Conservation (phyloP, 1,139 yeast species). For the Zygoascus sp. region DNA sequence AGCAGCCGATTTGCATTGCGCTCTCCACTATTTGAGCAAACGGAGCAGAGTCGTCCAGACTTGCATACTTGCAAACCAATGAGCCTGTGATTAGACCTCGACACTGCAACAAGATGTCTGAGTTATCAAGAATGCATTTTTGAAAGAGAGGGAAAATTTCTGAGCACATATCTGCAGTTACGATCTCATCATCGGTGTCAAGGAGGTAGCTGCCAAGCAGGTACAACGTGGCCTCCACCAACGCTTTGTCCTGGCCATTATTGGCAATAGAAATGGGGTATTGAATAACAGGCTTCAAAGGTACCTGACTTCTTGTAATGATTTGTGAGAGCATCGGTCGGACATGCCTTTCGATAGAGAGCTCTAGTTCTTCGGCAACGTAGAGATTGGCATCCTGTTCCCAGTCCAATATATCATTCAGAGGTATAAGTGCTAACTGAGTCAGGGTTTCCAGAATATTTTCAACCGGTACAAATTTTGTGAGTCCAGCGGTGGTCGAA, state of each 20-base stretch:
- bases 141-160: not conserved
- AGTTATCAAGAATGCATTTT: not conserved
- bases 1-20: not conserved
- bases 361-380: constrained; percentile 69
- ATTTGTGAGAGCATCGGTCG: constrained; percentile 22
- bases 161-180: not conserved
- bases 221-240: constrained; percentile 14
- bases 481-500: not conserved
- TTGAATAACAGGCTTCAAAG: not conserved
- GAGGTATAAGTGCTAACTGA: constrained; percentile 12
- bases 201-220: constrained; percentile 13
- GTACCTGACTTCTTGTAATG: constrained; percentile 11
- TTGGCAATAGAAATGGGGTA: constrained; percentile 3
- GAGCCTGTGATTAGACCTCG: constrained; percentile 2
- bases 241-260: constrained; percentile 5
- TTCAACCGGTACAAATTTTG: constrained; percentile 1
- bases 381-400: constrained; percentile 56
- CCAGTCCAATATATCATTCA: constrained; percentile 17
- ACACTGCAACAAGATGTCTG: constrained; percentile 1
- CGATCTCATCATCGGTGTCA: constrained; percentile 8
- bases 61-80: constrained; percentile 1
- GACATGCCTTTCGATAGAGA: constrained; percentile 20
- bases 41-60: not conserved
- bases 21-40: not conserved
- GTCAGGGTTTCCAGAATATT: constrained; percentile 4